These are phyloP conservation scores for Rhodomyrtus tomentosa DNA, from an alignment of 345 rosid species.

Conservation along the genomic window DNA sequence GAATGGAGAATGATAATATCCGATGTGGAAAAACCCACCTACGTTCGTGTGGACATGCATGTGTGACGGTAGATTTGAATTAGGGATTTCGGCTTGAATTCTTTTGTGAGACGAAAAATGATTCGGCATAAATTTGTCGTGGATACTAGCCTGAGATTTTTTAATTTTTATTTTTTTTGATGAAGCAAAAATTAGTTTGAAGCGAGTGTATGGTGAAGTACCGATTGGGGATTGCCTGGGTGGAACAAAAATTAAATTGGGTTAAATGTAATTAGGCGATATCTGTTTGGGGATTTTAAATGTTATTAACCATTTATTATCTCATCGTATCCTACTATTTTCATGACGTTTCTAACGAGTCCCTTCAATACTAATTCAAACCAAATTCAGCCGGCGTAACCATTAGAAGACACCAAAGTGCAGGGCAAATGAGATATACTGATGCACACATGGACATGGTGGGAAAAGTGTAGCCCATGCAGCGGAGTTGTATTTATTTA, in stretches of 20 bases:
- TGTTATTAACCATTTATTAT: fast-evolving
- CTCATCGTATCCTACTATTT: fast-evolving
- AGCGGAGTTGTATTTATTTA: too few species aligned
- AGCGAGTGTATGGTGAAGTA: too few species aligned
- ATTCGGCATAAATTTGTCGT: not conserved
- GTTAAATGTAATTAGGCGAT: fast-evolving
- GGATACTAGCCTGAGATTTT: not conserved
- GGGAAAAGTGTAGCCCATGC: fast-evolving
- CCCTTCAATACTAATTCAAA: not conserved
- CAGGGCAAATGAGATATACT: fast-evolving
- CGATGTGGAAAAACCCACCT: not conserved
- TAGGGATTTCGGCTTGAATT: not conserved
- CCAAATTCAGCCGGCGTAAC: not conserved
- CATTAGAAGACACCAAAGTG: not conserved
- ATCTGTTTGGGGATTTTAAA: fast-evolving
- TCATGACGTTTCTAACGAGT: fast-evolving
- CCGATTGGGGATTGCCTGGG: too few species aligned
- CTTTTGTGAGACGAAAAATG: not conserved
- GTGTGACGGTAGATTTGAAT: not conserved
- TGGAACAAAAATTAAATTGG: too few species aligned
- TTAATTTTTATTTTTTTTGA: too few species aligned
- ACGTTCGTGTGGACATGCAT: not conserved
- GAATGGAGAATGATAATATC: fast-evolving
- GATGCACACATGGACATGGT: fast-evolving
- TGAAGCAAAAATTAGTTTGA: not conserved